Conservation (phyloP, 768 basidiomycete species). For the Phaeolepiota aurea region DNA sequence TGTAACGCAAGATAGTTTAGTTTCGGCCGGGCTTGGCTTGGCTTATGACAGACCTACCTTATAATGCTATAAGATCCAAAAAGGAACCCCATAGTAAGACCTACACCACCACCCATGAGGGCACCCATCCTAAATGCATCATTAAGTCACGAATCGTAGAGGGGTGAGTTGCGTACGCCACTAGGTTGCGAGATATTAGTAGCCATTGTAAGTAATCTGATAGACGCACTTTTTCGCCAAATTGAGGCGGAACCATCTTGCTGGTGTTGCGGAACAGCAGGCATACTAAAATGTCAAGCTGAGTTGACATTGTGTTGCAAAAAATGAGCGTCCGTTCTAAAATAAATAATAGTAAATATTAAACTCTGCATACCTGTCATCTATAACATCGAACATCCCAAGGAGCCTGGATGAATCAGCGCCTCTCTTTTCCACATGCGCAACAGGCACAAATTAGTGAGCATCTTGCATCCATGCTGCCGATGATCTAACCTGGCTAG, state of each 20-base stretch:
- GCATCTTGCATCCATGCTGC: conserved; percentile 18
- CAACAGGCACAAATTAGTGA: conserved; percentile 84
- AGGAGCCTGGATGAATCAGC: conserved; percentile 1
- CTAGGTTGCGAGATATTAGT: conserved; percentile 19
- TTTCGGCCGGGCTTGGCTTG: background rate
- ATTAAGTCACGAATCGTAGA: conserved; percentile 6
- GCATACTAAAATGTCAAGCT: conserved; percentile 9
- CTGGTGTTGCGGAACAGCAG: conserved; percentile 21
- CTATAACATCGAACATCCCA: background rate
- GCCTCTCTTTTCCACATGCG: conserved; percentile 62
- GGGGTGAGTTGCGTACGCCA: conserved; percentile 38
- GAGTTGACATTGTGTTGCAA: background rate
- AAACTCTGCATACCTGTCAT: background rate
- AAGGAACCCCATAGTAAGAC: conserved; percentile 94
- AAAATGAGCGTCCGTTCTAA: background rate
- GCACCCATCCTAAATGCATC: conserved; percentile 72
- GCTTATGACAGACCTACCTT: conserved; percentile 39
- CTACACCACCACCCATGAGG: conserved; percentile 88
- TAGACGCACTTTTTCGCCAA: conserved; percentile 65
- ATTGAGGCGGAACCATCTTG: conserved; percentile 53
- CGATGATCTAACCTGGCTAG: conserved; percentile 27
- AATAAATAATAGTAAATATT: background rate
- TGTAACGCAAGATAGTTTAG: conserved; percentile 18
- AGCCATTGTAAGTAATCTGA: background rate
- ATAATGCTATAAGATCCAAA: conserved; percentile 93